Percentiles rank a stretch among this genome's conserved stretches.
Conservation (phyloP, 208 protist species). For the Angomonas desouzai region DNA sequence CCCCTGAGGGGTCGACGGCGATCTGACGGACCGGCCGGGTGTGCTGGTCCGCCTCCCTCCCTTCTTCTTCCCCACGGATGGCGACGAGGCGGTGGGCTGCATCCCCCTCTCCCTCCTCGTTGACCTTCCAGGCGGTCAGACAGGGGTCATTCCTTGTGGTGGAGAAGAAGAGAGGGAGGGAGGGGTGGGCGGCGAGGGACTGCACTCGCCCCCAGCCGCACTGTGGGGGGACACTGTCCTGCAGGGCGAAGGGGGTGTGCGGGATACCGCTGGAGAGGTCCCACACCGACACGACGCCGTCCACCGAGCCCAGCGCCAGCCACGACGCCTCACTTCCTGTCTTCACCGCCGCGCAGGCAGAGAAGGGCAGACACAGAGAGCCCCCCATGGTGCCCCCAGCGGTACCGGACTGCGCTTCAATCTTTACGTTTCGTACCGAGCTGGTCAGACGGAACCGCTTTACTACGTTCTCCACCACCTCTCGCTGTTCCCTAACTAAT, state of each 20-base stretch:
- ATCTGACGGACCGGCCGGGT: conserved; percentile 31
- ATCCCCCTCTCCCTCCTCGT: conserved; percentile 2
- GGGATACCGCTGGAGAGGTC: conserved; percentile 31
- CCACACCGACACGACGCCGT: conserved; percentile 83
- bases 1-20: conserved; percentile 65
- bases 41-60: not conserved
- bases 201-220: conserved; percentile 56
- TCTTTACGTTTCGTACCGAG: conserved; percentile 77
- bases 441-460: conserved; percentile 50
- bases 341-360: conserved; percentile 44
- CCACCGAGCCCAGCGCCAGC: conserved; percentile 54
- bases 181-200: conserved; percentile 46
- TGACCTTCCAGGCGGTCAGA: conserved; percentile 51
- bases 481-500: conserved; percentile 29
- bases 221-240: conserved; percentile 33
- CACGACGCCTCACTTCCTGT: not conserved
- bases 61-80: conserved; percentile 2
- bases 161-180: conserved; percentile 43
- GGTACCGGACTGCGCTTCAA: conserved; percentile 11
- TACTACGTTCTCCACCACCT: conserved; percentile 25
- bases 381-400: conserved; percentile 22
- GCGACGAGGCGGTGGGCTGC: not conserved
- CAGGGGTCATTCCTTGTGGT: conserved; percentile 67
- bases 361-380: conserved; percentile 66
- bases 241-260: conserved; percentile 30